phyloP scores from a whole-genome alignment of 768 basidiomycete genomes.

The Leucogyrophana mollusca region DNA sequence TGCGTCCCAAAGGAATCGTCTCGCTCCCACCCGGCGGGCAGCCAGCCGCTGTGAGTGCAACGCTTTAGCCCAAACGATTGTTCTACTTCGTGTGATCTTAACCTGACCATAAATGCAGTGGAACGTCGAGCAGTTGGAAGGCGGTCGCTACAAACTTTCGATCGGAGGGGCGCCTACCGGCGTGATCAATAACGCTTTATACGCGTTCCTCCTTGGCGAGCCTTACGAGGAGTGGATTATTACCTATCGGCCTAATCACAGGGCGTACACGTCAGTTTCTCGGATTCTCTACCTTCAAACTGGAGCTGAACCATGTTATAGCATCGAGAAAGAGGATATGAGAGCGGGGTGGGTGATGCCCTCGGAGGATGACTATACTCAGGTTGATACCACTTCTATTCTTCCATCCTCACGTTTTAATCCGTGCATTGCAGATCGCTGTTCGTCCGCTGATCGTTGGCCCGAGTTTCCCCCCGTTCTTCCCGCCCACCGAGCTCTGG shows the following conservation, averaged over 20 bases:
- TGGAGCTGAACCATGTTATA: background rate
- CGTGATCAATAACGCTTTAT: background rate
- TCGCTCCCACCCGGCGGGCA: too few species aligned
- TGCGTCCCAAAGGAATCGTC: too few species aligned
- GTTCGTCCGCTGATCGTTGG: constrained; percentile 1
- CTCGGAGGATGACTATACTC: background rate
- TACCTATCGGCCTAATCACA: background rate
- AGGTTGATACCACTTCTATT: too few species aligned
- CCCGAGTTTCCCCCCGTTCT: background rate
- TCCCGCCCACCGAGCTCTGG: background rate
- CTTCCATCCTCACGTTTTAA: background rate
- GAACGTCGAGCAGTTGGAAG: too few species aligned
- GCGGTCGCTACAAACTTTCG: background rate
- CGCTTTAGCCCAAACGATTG: too few species aligned
- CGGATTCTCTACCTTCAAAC: background rate
- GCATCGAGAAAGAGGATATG: background rate
- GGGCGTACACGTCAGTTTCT: background rate
- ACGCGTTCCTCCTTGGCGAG: background rate
- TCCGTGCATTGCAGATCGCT: background rate
- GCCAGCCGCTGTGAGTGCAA: too few species aligned
- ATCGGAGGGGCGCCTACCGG: background rate
- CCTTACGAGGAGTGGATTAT: background rate
- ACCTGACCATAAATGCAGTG: too few species aligned
- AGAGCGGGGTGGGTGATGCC: background rate
- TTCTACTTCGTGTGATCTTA: too few species aligned